Base-by-base conservation (phyloP, 441 rosid species). In the Jatropha podagrica region DNA sequence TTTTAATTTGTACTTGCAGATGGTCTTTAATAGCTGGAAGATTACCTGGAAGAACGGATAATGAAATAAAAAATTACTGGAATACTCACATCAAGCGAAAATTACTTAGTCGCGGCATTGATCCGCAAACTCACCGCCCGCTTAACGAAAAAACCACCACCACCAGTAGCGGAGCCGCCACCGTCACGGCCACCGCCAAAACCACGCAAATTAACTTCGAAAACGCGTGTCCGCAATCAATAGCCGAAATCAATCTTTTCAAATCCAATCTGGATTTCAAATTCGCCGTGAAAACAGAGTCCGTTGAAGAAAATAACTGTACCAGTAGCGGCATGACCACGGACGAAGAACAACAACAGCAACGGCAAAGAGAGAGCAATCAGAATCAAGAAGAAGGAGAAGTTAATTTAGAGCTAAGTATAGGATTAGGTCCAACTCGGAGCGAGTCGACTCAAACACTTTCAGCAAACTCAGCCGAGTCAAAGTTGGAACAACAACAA, bases 31-130 rank as follows among this genome's bases (percentile, higher is more conserved):
- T 85, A 9, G 84, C 87, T 12, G 85, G 84, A 55, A 69, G 85
- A 8, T 76, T 84, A 54, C 85, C 85, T 1, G 85, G 87, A 70
- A 80, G 87, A 72, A 84, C 87, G 13, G 85, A 84, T 60, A 84
- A 84, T 49, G 87, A 84, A 62, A 84, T 84, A 11, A 85, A 85
- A 74, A 85, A 85, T 64, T 85, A 82, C 68, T 85, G 85, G 87
- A 85, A 85, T 71, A 85, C 87, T 7, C 87, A 85, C 65, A 85
- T 85, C 78, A 82, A 82, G 55, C 58, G 85, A 20, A 85, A 82
- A 75, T 84, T 85, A 40, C 74, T 76, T 23, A 77, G 74, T 74
- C 82, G 83, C 3, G 85, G 87, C 65, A 74, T 85, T 65, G 82
- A 82, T 65, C 85, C 85, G 1, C 83, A 82, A 70, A 80, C 84